Evolutionary conservation across 2,329 filamentous ascomycete genomes (phyloP), one percentile per base, ranked within the genome.

Genomic region (Fusarium acutatum): DNA sequence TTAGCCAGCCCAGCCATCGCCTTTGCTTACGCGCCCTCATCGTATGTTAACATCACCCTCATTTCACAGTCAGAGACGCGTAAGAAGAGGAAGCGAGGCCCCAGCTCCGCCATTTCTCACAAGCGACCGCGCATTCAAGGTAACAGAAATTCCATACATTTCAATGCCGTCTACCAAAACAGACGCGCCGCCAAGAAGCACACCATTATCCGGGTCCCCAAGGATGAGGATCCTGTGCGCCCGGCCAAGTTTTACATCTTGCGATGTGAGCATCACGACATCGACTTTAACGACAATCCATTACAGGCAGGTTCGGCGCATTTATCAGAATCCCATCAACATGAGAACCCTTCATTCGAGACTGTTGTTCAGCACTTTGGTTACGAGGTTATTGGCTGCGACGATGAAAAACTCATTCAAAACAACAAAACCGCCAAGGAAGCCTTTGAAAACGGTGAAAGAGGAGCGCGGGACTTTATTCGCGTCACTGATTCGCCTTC

Each of bases 141-240:
- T 14, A 40, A 52, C 12, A 66, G 59, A 43, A 64, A 49, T 20
- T 65, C 61, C 34, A 64, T 75, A 24, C 59, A 64, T n/a, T 75
- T 65, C 26, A 60, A 75, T 22, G 67, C 69, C 20, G 52, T 75
- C 17, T 75, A 61, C 34, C 68, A 70, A n/a, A 56, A 74, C 30
- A 61, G 56, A 18, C 66, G 72, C 52, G 71, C 74, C 14, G 40
- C 52, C 6, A 49, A 67, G 38, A 76, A 76, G 26, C 68, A 74
- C 15, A 47, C 64, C 20, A 73, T 75, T 12, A 52, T 74, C 13
- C 68, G 66, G 37, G 37, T 37, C 22, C 68, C 71, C 22, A 30
- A 40, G 1, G 32, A 69, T 17, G 30, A 37, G 1, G 56, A 69
- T 22, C 18, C 24, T 13, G 14, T 37, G n/a, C 38, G 54, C 9